Evolutionary conservation across 306 rosid species (phyloP), one percentile per base, ranked within the genome.

Genomic region (Rosa lucieae): DNA sequence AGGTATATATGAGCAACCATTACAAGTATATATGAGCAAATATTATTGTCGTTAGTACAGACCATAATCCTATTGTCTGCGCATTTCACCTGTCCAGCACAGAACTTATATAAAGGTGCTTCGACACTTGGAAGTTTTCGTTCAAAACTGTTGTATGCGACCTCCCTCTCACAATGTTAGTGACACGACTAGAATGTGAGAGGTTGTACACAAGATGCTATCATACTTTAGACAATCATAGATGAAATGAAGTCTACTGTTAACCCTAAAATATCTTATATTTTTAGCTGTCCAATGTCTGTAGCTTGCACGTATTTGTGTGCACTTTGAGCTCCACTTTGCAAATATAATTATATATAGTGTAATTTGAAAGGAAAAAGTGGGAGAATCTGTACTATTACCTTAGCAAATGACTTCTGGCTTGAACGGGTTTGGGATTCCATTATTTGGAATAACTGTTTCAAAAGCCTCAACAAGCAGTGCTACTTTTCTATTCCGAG

Each of bases 381-480:
- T n/a, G 78, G 67, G 32, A 82, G 74, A 43, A 70, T 82, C 26
- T 44, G 43, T 46, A 29, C 17, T 56, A 53, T 58, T 81, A 86
- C 92, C 62, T 67, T 73, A 77, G 67, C 82, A 76, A 82, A 70
- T 32, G 20, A 32, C 76, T 79, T 78, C 78, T 82, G 80, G 78
- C 37, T 61, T 67, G 72, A 68, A 75, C 67, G 84, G 79, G 71
- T 76, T 76, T 90, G 88, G 90, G 8, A 39, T 80, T 83, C 85
- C 85, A 32, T 79, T 79, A 10, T 83, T 88, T 51, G 98, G 98
- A 29, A 70, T 82, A 59, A 95, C 97, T 8, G 98, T 88, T 88
- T 96, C 98, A 53, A 96, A 96, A 81, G 99, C 98, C 86, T 93
- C 93, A 26, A 96, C 98, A 21, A 96, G 93, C 78, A 93, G 84